phyloP scores from a whole-genome alignment of 1,139 yeast species.

The Taphrina pruni region DNA sequence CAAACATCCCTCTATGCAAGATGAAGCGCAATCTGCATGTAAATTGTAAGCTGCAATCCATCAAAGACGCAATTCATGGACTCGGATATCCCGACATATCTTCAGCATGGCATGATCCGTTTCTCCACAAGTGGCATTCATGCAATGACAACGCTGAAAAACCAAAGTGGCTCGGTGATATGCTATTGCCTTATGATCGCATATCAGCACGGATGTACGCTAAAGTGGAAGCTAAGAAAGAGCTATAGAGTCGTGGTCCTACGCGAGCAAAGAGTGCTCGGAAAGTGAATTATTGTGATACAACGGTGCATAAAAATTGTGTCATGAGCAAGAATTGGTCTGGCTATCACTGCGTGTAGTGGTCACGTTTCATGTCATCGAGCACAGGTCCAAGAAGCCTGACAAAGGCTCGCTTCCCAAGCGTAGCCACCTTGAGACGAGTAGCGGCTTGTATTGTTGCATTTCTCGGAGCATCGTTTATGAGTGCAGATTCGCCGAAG shows the following conservation, averaged over 20 bases:
- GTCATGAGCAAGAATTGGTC: background rate
- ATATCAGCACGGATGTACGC: background rate
- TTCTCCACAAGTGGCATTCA: too few species aligned
- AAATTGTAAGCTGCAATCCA: background rate
- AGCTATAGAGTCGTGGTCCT: background rate
- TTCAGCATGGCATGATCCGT: too few species aligned
- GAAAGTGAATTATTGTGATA: background rate
- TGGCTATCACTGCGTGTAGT: conserved; percentile 10
- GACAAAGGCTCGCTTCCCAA: conserved; percentile 91
- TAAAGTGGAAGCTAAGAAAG: background rate
- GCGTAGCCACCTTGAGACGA: conserved; percentile 81
- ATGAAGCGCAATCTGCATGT: background rate
- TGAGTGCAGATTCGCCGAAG: conserved; percentile 92
- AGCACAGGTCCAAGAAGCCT: conserved; percentile 69
- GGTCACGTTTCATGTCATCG: conserved; percentile 35
- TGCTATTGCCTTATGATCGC: background rate
- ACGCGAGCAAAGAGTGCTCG: background rate
- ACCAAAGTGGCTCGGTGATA: too few species aligned
- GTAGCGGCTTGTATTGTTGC: conserved; percentile 86
- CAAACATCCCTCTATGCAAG: background rate
- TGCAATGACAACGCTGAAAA: too few species aligned
- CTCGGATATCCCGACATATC: conserved; percentile 8
- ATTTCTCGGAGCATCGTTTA: conserved; percentile 90
- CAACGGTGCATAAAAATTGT: background rate
- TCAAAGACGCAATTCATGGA: background rate